Evolutionary conservation across 2,329 filamentous ascomycete species (phyloP).

Genomic region (Chlorencoelia australis): DNA sequence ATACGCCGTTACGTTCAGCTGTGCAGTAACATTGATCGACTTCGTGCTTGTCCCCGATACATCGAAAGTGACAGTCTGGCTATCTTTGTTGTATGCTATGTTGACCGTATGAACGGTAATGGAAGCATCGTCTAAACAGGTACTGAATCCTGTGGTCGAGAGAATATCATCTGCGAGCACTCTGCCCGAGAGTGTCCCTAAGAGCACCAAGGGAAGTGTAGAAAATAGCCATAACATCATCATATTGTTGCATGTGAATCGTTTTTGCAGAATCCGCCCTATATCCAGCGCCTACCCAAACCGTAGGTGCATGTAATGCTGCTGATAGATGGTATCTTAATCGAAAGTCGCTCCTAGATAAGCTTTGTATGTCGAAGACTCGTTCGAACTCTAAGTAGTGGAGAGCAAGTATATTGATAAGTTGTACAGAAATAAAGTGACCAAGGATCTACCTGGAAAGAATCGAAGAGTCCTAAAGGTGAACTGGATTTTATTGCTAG

Average conservation of each 20-base stretch:
- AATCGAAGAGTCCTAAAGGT: too few relatives aligned
- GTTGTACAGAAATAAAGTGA: constrained; percentile 27
- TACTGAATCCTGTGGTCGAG: constrained; percentile 68
- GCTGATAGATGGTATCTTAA: too few relatives aligned
- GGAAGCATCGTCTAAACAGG: constrained; percentile 49
- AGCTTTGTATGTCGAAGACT: too few relatives aligned
- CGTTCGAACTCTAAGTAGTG: too few relatives aligned
- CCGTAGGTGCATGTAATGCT: too few relatives aligned
- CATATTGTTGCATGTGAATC: too few relatives aligned
- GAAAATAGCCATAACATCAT: constrained; percentile 24
- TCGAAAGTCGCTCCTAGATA: too few relatives aligned
- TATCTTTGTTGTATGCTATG: constrained; percentile 68
- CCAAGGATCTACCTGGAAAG: constrained; percentile 52
- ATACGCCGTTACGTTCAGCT: constrained; percentile 41
- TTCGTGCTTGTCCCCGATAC: constrained; percentile 66
- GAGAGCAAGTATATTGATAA: constrained; percentile 3
- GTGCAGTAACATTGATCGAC: constrained; percentile 71
- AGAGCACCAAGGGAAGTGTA: constrained; percentile 20
- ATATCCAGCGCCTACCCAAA: too few relatives aligned
- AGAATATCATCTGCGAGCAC: constrained; percentile 62
- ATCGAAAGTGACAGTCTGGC: constrained; percentile 68
- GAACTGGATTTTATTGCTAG: too few relatives aligned
- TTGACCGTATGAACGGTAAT: constrained; percentile 67
- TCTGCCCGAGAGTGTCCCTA: constrained; percentile 22
- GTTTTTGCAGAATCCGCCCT: too few relatives aligned